Evolutionary conservation across 2,329 filamentous ascomycete genomes (phyloP), one percentile per base, ranked within the genome.

Genomic region (Calonectria pseudoturangicola): DNA sequence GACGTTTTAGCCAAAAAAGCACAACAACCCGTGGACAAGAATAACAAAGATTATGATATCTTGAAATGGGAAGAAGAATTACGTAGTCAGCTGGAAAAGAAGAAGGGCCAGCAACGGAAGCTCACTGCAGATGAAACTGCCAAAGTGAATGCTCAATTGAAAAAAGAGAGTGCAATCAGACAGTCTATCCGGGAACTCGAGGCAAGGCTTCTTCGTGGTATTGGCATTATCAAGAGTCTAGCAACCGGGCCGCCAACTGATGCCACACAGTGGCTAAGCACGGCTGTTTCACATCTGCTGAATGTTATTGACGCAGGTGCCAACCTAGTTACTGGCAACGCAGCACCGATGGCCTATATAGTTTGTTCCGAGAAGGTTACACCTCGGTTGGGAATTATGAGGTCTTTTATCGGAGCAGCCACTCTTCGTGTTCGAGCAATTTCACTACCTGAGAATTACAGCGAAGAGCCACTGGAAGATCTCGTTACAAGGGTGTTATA

Each of bases 51-150:
- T 82, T 98, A 98, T 79, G 95, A 99, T 79, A 97, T 95, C 1
- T 85, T 98, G 48, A 98, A 98, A 84, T 99, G 97, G 97, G 97
- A 99, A 84, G 94, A 96, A 82, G 97, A 99, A 75, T 88, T 99
- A 9, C 90, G 96, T 70, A 89, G 92, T 47, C 95, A 98, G 79
- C 85, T 99, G 48, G 95, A 96, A n/a, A 90, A 94, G 81, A 99
- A 98, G 87, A 98, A 96, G 83, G 96, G 96, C 1, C 91, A 94
- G 73, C 92, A 95, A 79, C 96, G 95, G 86, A 99, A 98, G 85
- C 91, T 98, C 12, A 97, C 95, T 0, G 86, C 94, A 0, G 97
- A 98, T 43, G 96, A 99, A 80, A 93, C 93, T 76, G 91, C 93
- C 36, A 98, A 98, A 84, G 94, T 98, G 70, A 96, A 97, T 66